Base-by-base conservation (phyloP, 2,329 filamentous ascomycete genomes). In the Drechslerella dactyloides region DNA sequence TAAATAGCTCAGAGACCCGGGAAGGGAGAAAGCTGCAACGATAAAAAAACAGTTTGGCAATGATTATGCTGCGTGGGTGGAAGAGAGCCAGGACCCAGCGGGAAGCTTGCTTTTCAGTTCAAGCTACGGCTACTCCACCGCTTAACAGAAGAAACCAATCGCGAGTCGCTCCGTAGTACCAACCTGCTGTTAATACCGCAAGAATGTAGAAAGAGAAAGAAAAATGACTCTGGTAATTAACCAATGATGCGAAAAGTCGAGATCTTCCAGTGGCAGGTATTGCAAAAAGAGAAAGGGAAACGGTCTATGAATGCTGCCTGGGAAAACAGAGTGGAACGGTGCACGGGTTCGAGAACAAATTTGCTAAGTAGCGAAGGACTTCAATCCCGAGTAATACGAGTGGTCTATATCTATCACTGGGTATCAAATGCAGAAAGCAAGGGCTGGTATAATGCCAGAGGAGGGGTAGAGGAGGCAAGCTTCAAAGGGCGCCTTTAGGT, bases 171-270 rank as follows among this genome's bases (percentile, higher is more conserved):
- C 59, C 59, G 66, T 50, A 63, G 48, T 59, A 69, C 65, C 65
- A 70, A 70, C 66, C 66, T 70, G 40, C 27, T 63, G 66, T 59
- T 30, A 70, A 70, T 64, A 60, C 52, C 40, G 59, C 35, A 59
- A 54, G 27, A 50, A 40, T 24, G 27, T 23, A 54, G 55, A 53
- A 30, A 19, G 11, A 37, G 46, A 23, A 21, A 17, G 46, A 15
- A 51, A 23, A 15, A 37, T 21, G 46, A 51, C 27, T 24, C 6
- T 7, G 37, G 15, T 40, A 40, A 46, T 44, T 37, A 50, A 64
- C 40, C 21, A 27, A 64, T n/a, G 46, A 50, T 19, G 21, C 17
- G 21, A 48, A 54, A 51, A 23, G 15, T 46, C 35, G 24, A 30
- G 55, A 10, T 35, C 15, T 42, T 44, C 11, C 17, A 17, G 42